phyloP scores from a whole-genome alignment of 73 alveolate species.

The Effrenium voratum region DNA sequence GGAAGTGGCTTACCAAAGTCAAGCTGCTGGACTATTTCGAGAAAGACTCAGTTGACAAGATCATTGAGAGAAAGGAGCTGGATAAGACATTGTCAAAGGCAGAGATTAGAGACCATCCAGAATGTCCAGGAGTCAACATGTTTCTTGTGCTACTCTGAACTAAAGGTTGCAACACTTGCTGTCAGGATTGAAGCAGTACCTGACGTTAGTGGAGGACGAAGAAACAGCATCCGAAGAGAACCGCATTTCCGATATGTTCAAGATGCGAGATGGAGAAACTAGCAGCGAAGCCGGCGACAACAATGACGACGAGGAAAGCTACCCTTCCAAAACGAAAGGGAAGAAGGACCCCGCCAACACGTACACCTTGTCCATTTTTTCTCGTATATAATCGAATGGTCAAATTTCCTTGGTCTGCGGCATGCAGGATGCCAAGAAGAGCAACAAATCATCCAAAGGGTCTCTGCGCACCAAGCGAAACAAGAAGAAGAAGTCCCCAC shows the following conservation, averaged over 20 bases:
- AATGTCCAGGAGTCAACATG: neutral
- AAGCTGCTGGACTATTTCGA: constrained; percentile 14
- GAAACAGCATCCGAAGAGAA: neutral
- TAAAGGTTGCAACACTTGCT: no score
- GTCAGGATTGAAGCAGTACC: constrained; percentile 1
- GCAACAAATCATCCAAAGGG: neutral
- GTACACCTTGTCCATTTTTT: no score
- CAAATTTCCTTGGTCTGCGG: neutral
- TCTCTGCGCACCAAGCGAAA: no score
- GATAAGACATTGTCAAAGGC: neutral
- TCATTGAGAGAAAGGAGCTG: neutral
- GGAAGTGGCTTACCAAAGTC: constrained; percentile 23
- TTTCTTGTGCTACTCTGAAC: no score
- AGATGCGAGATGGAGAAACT: neutral
- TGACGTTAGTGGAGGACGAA: constrained; percentile 28
- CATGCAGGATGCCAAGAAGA: neutral
- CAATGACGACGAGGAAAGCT: neutral
- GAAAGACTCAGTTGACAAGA: constrained; percentile 6
- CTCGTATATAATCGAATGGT: no score
- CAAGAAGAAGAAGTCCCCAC: neutral
- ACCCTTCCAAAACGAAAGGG: neutral
- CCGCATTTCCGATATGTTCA: constrained; percentile 4
- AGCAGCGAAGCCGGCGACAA: neutral
- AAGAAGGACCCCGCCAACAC: no score
- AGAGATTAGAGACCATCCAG: constrained; percentile 19